Conservation (phyloP, 352 stramenopile genomes). For the Phytopythium helicoides region DNA sequence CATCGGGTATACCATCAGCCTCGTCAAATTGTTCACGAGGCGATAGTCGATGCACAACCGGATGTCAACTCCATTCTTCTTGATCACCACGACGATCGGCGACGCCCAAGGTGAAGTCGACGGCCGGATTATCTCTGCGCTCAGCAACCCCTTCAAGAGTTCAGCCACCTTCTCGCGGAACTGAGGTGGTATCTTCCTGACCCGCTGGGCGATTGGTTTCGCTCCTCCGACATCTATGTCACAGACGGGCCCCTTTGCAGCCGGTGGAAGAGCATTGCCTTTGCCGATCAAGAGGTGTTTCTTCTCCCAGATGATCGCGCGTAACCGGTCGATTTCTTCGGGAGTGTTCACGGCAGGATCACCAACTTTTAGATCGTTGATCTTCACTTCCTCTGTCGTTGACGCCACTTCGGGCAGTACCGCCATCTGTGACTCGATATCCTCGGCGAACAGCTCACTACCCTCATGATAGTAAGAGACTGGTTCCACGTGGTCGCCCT, state of each 20-base stretch:
- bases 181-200: constrained; percentile 11
- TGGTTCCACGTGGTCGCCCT: no score
- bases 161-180: no score
- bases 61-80: no score
- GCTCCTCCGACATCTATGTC: constrained; percentile 29
- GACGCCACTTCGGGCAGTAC: not conserved
- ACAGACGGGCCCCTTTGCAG: constrained; percentile 17
- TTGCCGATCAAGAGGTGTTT: constrained; percentile 21
- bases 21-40: constrained; percentile 3
- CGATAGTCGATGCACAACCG: constrained; percentile 23
- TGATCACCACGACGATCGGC: no score
- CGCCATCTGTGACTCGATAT: constrained; percentile 3
- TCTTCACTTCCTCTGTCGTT: constrained; percentile 10
- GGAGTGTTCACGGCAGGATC: constrained; percentile 4
- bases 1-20: constrained; percentile 19
- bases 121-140: no score
- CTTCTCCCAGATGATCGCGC: constrained; percentile 13
- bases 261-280: constrained; percentile 13
- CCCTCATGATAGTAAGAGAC: constrained; percentile 6
- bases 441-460: constrained; percentile 3
- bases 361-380: constrained; percentile 15
- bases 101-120: no score
- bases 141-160: no score
- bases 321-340: constrained; percentile 15
- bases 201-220: constrained; percentile 12